Conservation (phyloP, 805 yeast genomes). For the Saturnispora hagleri region DNA sequence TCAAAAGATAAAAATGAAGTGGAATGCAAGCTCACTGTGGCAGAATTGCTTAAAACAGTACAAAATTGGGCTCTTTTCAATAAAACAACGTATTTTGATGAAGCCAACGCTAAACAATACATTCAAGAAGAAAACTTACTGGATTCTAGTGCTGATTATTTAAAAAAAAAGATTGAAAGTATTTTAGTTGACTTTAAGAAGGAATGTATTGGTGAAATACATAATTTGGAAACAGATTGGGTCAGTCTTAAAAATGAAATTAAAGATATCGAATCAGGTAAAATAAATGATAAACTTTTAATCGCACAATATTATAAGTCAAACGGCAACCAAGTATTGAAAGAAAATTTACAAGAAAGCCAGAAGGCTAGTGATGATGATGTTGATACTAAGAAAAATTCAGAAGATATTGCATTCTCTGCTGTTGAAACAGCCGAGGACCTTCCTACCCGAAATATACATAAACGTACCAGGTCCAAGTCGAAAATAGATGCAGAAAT, state of each 20-base stretch:
- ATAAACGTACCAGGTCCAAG: slow-evolving; percentile 3
- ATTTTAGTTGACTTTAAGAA: slow-evolving; percentile 19
- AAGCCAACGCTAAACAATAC: neutral
- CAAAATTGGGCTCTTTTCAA: neutral
- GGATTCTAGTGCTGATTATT: neutral
- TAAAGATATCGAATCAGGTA: slow-evolving; percentile 33
- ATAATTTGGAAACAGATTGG: slow-evolving; percentile 32
- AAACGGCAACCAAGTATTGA: neutral
- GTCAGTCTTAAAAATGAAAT: slow-evolving; percentile 30
- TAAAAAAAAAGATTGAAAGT: neutral
- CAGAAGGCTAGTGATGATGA: slow-evolving; percentile 1
- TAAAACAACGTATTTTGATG: neutral
- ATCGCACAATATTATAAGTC: slow-evolving; percentile 19
- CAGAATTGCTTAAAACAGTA: neutral
- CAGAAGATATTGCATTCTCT: neutral
- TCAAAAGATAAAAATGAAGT: slow-evolving; percentile 1
- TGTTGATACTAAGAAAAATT: slow-evolving; percentile 1
- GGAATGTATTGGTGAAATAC: slow-evolving; percentile 26
- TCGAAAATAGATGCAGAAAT: neutral
- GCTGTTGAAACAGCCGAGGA: neutral
- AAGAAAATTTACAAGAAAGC: neutral
- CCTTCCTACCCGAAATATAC: neutral
- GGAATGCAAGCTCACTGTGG: slow-evolving; percentile 2
- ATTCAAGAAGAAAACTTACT: slow-evolving; percentile 4
- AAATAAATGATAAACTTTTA: slow-evolving; percentile 29